Base-by-base conservation (phyloP, 768 basidiomycete genomes). In the Punctularia strigosozonata region DNA sequence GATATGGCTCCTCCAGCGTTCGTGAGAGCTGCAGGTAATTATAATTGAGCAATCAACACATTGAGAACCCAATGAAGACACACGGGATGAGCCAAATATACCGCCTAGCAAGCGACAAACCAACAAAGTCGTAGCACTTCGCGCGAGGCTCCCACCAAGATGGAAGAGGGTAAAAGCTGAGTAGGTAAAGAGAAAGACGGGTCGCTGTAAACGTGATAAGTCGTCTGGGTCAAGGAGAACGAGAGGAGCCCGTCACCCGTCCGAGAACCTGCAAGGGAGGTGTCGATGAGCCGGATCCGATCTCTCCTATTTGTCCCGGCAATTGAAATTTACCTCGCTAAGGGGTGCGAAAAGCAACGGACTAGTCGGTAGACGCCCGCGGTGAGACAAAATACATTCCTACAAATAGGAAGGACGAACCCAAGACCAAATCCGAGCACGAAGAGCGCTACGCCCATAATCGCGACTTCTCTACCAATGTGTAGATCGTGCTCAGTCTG, bases 381-480 rank as follows among this genome's bases (percentile, higher is more conserved):
- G 14, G 15, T 25, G 42, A 23, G 25, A 26, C 39, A 35, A 18
- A 28, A 40, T 10, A 35, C 24, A 34, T 30, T 15, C 4, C 15
- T 36, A 20, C 6, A n/a, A 23, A 20, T 6, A 26, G 8, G 18
- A 25, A 24, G 33, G 22, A 41, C 28, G 28, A 41, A 73, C 69
- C 75, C 75, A 18, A 77, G 46, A 4, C 69, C 75, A 48, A 80
- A 76, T 1, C 76, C 77, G 22, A 80, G 54, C 24, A 81, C 73
- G 50, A 76, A 80, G 13, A 77, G 54, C 4, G 76, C 74, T 17
- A 79, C 63, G 13, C 77, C 77, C 5, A 77, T 59, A 31, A 74
- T 71, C 3, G 73, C 69, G 40, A 75, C 57, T 40, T 68, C 64
- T 40, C 66, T 61, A 4, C 70, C 69, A 37, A 74, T 62, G 31